Evolutionary conservation across 768 basidiomycete species (phyloP).

Genomic region (Multifurca ochricompacta): DNA sequence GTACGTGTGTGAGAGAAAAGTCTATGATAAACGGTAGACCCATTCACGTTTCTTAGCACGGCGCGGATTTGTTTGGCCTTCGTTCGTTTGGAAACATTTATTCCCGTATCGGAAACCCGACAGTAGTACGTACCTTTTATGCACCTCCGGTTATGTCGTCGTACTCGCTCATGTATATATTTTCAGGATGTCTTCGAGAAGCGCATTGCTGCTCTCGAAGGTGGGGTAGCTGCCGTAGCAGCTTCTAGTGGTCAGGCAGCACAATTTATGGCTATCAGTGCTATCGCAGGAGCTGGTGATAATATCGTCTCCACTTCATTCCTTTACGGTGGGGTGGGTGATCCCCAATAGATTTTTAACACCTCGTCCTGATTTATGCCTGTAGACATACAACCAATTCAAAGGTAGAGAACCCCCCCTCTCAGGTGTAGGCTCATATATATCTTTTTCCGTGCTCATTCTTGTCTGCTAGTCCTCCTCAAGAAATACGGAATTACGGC

Average conservation of each 20-base stretch:
- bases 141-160: neutral
- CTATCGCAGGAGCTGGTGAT: conserved; percentile 56
- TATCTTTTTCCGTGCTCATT: neutral
- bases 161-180: neutral
- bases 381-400: conserved; percentile 64
- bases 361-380: neutral
- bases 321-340: conserved; percentile 60
- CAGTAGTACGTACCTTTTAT: conserved; percentile 38
- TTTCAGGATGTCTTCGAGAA: conserved; percentile 69
- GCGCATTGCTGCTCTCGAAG: conserved; percentile 74
- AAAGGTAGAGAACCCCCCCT: conserved; percentile 36
- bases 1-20: conserved; percentile 30
- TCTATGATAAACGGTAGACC: fast-evolving
- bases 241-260: conserved; percentile 69
- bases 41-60: conserved; percentile 40
- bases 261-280: conserved; percentile 46
- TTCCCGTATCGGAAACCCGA: conserved; percentile 62
- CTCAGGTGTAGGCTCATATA: neutral
- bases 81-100: conserved; percentile 56
- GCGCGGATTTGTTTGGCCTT: conserved; percentile 61
- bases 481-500: conserved; percentile 59
- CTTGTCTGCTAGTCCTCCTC: conserved; percentile 44
- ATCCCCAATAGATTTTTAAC: neutral
- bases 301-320: conserved; percentile 68
- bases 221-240: conserved; percentile 69